Conservation (phyloP, 2,329 filamentous ascomycete genomes). For the Xylariaceae sp. region DNA sequence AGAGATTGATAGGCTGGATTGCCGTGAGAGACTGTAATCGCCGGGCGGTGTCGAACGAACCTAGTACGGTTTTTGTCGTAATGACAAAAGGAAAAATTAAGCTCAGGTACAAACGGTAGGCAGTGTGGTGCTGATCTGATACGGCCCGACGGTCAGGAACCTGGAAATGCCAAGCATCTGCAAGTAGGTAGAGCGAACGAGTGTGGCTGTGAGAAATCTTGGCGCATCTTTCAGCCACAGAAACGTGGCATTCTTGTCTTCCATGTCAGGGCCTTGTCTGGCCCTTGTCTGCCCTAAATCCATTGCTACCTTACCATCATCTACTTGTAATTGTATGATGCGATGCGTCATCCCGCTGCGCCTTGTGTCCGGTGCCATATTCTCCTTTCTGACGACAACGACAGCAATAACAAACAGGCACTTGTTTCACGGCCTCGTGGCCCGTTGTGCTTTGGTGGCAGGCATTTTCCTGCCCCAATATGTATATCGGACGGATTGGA, state of each 20-base stretch:
- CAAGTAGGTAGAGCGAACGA: constrained; percentile 7
- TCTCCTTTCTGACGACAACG: not conserved
- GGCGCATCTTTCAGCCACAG: constrained; percentile 12
- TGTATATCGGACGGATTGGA: constrained; percentile 22
- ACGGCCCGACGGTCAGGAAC: no score
- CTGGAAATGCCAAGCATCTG: no score
- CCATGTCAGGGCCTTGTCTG: not conserved
- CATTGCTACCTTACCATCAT: not conserved
- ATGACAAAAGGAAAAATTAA: no score
- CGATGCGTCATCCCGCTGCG: constrained; percentile 19
- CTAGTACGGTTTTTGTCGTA: no score
- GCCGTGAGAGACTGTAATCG: no score
- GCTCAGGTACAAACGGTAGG: no score
- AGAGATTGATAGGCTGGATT: no score
- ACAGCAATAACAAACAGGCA: constrained; percentile 20
- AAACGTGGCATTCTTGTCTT: constrained; percentile 10
- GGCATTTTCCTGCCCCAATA: constrained; percentile 11
- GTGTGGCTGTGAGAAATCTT: constrained; percentile 5
- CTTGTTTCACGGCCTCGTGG: constrained; percentile 27
- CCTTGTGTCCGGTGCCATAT: constrained; percentile 21
- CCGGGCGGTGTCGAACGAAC: no score
- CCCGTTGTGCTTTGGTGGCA: constrained; percentile 14
- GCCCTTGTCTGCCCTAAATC: not conserved
- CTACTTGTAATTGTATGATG: not conserved
- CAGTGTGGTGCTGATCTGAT: no score